Evolutionary conservation across 208 protist genomes (phyloP).

Genomic region (Acanthamoeba sp.): DNA sequence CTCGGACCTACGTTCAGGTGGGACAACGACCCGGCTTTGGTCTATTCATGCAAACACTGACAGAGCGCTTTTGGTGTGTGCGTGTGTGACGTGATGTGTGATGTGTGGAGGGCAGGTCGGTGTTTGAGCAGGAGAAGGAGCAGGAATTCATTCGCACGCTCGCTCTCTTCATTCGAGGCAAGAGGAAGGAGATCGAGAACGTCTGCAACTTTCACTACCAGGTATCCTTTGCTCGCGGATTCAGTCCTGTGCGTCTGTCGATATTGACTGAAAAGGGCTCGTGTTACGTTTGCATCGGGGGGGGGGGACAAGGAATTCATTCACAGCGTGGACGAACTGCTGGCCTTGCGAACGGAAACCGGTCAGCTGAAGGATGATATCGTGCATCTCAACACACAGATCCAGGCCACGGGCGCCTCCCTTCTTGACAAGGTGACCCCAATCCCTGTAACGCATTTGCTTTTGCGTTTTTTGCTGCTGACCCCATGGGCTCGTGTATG

Average conservation of each 20-base stretch:
- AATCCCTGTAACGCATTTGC: background rate
- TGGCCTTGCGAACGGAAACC: background rate
- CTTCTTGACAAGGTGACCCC: slow-evolving; percentile 7
- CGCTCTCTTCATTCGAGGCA: background rate
- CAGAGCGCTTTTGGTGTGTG: too few species aligned
- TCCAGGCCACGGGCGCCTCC: slow-evolving; percentile 6
- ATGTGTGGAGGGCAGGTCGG: background rate
- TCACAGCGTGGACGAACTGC: slow-evolving; percentile 57
- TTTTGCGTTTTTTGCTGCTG: background rate
- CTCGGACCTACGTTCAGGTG: slow-evolving; percentile 25
- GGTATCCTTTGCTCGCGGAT: background rate
- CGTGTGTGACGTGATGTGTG: background rate
- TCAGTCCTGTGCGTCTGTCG: too few species aligned
- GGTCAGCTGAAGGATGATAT: slow-evolving; percentile 40
- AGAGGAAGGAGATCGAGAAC: slow-evolving; percentile 52
- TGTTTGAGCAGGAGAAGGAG: slow-evolving; percentile 69
- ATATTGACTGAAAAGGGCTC: too few species aligned
- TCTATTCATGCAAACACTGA: too few species aligned
- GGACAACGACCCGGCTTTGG: background rate
- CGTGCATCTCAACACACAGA: background rate
- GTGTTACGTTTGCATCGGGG: too few species aligned
- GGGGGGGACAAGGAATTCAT: background rate
- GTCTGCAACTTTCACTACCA: slow-evolving; percentile 49
- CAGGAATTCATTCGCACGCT: slow-evolving; percentile 11
- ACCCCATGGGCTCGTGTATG: background rate